A percentile compares a stretch with the other conserved stretches of the same genome.
phyloP scores from a whole-genome alignment of 2,329 filamentous ascomycete species.

The Fusarium scirpi region DNA sequence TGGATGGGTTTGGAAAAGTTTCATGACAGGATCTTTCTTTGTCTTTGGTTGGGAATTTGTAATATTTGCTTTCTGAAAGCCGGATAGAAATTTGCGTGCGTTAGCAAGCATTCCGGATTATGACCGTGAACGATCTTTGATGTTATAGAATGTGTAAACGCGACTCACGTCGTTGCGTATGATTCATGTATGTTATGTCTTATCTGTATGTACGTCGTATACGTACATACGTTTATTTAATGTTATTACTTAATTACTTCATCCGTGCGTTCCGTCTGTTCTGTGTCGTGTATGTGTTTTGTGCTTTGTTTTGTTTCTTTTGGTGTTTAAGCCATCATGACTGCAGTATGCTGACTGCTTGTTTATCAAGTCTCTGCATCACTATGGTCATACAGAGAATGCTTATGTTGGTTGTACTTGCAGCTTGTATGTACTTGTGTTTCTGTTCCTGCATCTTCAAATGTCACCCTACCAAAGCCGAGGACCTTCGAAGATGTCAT shows the following conservation, averaged over 20 bases:
- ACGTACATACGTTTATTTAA: slow-evolving; percentile 38
- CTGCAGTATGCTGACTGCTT: not conserved
- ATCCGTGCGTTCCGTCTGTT: slow-evolving; percentile 27
- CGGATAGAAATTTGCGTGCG: slow-evolving; percentile 47
- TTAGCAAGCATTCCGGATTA: slow-evolving; percentile 47
- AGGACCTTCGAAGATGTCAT: slow-evolving; percentile 39
- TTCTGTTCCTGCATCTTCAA: slow-evolving; percentile 1
- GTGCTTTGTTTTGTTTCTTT: slow-evolving; percentile 7
- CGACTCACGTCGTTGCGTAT: slow-evolving; percentile 47
- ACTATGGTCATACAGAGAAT: not conserved
- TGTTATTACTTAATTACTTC: slow-evolving; percentile 38
- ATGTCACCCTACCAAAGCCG: slow-evolving; percentile 13
- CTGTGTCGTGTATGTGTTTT: slow-evolving; percentile 18
- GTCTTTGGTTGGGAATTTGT: slow-evolving; percentile 26
- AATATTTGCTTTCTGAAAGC: slow-evolving; percentile 42
- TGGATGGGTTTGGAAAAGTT: slow-evolving; percentile 36
- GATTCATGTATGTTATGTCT: slow-evolving; percentile 43
- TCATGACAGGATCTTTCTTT: slow-evolving; percentile 27
- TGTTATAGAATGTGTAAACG: slow-evolving; percentile 45
- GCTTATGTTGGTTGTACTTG: not conserved
- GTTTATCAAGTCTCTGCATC: not conserved
- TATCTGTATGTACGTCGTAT: slow-evolving; percentile 39
- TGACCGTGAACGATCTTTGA: slow-evolving; percentile 45
- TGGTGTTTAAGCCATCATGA: not conserved
- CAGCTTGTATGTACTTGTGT: not conserved